These are phyloP conservation scores for Reutealis trisperma DNA, from an alignment of 345 rosid genomes.

Conservation along the genomic window DNA sequence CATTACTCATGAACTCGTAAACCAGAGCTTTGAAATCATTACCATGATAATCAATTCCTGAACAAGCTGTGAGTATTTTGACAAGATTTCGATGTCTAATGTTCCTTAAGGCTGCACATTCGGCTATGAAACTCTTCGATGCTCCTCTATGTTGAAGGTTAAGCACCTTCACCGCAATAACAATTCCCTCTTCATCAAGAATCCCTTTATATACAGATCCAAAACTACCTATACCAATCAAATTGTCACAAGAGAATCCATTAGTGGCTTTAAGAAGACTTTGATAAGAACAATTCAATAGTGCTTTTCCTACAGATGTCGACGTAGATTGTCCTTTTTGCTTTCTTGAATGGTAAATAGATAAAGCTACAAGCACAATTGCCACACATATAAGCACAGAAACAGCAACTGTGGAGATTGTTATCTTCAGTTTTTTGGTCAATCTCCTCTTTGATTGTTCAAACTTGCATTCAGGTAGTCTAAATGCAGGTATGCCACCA, in stretches of 20 bases:
- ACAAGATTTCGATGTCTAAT: conserved; percentile 1
- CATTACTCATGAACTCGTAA: neutral
- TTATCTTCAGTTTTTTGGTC: neutral
- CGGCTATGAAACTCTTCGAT: neutral
- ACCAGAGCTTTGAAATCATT: neutral
- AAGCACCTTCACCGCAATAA: neutral
- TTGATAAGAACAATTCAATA: neutral
- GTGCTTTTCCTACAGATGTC: neutral
- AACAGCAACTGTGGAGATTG: neutral
- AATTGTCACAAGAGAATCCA: conserved; percentile 7
- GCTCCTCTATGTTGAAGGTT: neutral
- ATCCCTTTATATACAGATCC: conserved; percentile 1
- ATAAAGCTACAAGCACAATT: neutral
- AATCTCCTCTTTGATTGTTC: neutral
- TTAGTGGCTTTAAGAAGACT: conserved; percentile 1
- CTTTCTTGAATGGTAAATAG: neutral
- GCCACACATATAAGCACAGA: neutral
- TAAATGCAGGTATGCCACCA: neutral
- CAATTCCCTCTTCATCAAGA: neutral
- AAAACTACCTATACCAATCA: neutral
- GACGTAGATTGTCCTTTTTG: neutral
- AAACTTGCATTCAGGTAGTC: neutral
- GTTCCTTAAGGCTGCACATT: neutral
- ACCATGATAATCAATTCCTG: neutral
- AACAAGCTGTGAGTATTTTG: conserved; percentile 1